Conservation (phyloP, 495 filamentous ascomycete species). For the Hypoxylon lenormandii region DNA sequence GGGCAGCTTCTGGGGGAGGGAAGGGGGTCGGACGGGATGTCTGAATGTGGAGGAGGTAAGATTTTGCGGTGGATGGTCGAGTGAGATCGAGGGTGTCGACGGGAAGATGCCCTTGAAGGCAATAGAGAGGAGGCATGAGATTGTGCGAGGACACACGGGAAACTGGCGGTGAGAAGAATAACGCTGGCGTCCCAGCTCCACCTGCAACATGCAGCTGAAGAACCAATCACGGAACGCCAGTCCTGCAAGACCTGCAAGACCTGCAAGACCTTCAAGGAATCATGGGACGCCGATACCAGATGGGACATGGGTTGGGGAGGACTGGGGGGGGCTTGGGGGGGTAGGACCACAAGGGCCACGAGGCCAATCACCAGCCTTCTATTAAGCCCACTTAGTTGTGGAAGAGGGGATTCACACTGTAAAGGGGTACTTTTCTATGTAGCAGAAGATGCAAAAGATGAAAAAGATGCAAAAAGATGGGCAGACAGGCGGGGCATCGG, state of each 20-base stretch:
- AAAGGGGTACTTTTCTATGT: slow-evolving; percentile 34
- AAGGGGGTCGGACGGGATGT: slow-evolving; percentile 41
- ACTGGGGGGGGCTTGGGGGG: slow-evolving; percentile 9
- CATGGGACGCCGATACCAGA: slow-evolving; percentile 47
- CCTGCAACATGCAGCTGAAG: slow-evolving; percentile 50
- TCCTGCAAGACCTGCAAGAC: slow-evolving; percentile 33
- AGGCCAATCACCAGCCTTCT: slow-evolving; percentile 47
- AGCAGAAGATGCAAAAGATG: background rate
- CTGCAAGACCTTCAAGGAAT: slow-evolving; percentile 35
- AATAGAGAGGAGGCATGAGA: slow-evolving; percentile 47
- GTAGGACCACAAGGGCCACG: slow-evolving; percentile 25
- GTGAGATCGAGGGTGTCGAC: slow-evolving; percentile 54
- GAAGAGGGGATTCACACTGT: slow-evolving; percentile 31
- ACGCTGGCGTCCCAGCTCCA: slow-evolving; percentile 54
- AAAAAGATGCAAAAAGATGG: slow-evolving; percentile 2
- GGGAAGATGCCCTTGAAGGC: slow-evolving; percentile 51
- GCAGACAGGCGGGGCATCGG: background rate
- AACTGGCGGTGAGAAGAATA: slow-evolving; percentile 55
- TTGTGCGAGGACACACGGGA: slow-evolving; percentile 53
- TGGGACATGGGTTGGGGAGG: slow-evolving; percentile 27
- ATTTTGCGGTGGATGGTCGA: slow-evolving; percentile 53
- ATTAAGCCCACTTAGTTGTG: slow-evolving; percentile 13
- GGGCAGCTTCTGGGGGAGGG: slow-evolving; percentile 41
- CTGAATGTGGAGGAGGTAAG: slow-evolving; percentile 53
- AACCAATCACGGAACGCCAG: slow-evolving; percentile 47